Base-by-base conservation (phyloP, 192 early-diverging fungal genomes). In the Glomus cerebriforme region DNA sequence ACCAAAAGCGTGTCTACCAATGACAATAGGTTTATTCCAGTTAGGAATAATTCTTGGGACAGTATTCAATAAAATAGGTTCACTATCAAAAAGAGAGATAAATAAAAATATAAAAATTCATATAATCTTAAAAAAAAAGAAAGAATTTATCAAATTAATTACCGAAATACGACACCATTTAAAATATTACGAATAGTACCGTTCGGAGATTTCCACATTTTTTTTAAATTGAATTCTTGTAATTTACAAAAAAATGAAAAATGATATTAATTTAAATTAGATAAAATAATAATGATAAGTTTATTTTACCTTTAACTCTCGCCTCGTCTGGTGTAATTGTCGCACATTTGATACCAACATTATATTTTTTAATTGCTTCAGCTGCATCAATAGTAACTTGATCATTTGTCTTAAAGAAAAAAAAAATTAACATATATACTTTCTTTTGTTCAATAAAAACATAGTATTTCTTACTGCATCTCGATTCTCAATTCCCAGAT, bases 341-440 rank as follows among this genome's bases (percentile, higher is more conserved):
- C n/a, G 97, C 97, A 84, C 97, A 99, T 88, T 99, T 99, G 86
- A 99, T 99, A 73, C 96, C 93, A 27, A 96, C 97, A 85, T 97
- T 96, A 90, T 98, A 98, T 89, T 97, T 95, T 79, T 93, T 89
- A 82, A 97, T 98, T 8, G 97, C 97, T 77, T 96, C 92, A 59
- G 97, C 97, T 34, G 97, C 94, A 49, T 97, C 96, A 43, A 96
- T 86, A 29, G 97, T 99, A 66, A 99, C 94, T 82, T 89, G 86
- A 78, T 89, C 88, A 64, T 89, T 83, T 39, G 88, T 89, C 88
- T 84, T 34, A n/a, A 67, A 9, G 37, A 19, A 34, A 34, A 67
- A 67, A 9, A n/a, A 67, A 67, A 34, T 22, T 27, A 79, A 80
- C 5, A 75, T 7, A 7, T 9, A 80, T 58, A 80, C 15, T 34